Conservation (phyloP, 164 flowering plant species). For the Protea cynaroides region DNA sequence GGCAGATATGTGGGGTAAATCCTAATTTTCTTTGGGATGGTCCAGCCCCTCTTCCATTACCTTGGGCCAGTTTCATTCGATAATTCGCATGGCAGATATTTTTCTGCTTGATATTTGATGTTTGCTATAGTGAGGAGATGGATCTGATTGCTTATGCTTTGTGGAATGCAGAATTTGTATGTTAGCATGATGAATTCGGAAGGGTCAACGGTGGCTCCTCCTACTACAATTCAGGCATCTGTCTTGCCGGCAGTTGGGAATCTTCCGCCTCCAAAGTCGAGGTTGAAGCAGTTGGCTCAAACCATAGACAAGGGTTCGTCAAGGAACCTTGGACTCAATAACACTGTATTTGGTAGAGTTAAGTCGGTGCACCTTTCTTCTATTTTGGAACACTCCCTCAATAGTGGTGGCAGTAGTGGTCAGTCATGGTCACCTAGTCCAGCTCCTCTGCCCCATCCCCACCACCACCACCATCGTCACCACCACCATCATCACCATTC, state of each 20-base stretch:
- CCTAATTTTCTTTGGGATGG: no score
- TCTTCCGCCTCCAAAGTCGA: constrained; percentile 34
- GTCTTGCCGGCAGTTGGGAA: constrained; percentile 64
- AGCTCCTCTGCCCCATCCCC: constrained; percentile 33
- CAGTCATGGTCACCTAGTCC: constrained; percentile 38
- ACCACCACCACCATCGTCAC: constrained; percentile 36
- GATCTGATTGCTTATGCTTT: constrained; percentile 13
- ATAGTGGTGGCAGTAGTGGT: constrained; percentile 26
- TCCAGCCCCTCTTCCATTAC: no score
- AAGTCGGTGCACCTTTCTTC: constrained; percentile 80
- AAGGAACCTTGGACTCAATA: constrained; percentile 75
- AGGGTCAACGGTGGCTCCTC: constrained; percentile 76
- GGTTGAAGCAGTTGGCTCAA: constrained; percentile 58
- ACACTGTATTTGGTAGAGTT: constrained; percentile 76
- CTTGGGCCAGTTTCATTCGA: no score
- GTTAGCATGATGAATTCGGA: constrained; percentile 55
- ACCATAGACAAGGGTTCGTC: constrained; percentile 55
- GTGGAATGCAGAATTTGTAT: constrained; percentile 67
- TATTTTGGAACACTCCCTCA: constrained; percentile 45
- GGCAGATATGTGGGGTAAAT: no score
- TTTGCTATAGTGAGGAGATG: neutral
- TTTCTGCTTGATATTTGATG: neutral
- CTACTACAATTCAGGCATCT: constrained; percentile 63
- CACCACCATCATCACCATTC: constrained; percentile 34
- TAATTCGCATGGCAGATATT: neutral